phyloP scores from a whole-genome alignment of 2,329 filamentous ascomycete species.

The Penicillium sp. region DNA sequence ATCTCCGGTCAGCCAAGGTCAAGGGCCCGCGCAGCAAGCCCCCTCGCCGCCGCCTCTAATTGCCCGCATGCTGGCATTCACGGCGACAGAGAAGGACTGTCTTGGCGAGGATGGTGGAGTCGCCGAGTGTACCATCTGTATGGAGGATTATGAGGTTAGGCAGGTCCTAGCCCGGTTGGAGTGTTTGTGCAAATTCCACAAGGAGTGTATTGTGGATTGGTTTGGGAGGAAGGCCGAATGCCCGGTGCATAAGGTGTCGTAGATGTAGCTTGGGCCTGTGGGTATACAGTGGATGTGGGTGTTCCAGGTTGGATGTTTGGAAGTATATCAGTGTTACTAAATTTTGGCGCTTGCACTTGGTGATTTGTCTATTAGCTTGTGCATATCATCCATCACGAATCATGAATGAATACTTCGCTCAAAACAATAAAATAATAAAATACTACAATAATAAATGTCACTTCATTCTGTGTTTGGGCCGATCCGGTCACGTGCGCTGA shows the following conservation, averaged over 20 bases:
- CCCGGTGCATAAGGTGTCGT: conserved; percentile 60
- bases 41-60: conserved; percentile 29
- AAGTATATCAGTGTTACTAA: too few species aligned
- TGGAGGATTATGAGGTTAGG: conserved; percentile 66
- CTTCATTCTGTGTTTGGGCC: not conserved
- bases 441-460: too few species aligned
- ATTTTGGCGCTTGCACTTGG: not conserved
- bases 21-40: conserved; percentile 20
- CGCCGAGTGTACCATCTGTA: conserved; percentile 67
- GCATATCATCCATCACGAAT: too few species aligned
- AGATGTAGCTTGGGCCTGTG: too few species aligned
- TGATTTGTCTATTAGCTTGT: conserved; percentile 10
- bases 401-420: not conserved
- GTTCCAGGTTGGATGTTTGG: too few species aligned
- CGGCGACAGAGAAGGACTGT: conserved; percentile 68
- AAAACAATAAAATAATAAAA: too few species aligned
- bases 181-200: conserved; percentile 68
- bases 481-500: conserved; percentile 1
- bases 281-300: too few species aligned
- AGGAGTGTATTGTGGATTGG: conserved; percentile 64
- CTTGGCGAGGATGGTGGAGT: conserved; percentile 55
- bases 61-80: conserved; percentile 52
- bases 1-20: conserved; percentile 1
- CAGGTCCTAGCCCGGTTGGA: conserved; percentile 64
- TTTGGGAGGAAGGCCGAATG: conserved; percentile 63